phyloP scores from a whole-genome alignment of 1,284 basidiomycete genomes.

The Xerocomus nothofagi region DNA sequence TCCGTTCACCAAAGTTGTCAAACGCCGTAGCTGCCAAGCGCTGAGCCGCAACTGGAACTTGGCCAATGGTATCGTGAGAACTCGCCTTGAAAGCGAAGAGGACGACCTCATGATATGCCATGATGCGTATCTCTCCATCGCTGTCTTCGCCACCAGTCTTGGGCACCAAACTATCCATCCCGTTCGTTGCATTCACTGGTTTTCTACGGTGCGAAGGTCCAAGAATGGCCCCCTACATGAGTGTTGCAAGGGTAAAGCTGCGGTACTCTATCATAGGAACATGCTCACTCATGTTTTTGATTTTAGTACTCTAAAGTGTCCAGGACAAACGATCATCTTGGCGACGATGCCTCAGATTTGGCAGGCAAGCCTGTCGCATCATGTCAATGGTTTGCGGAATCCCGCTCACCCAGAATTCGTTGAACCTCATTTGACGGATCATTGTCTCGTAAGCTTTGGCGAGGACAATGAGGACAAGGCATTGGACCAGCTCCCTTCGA shows the following conservation, averaged over 20 bases:
- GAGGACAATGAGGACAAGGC: background rate
- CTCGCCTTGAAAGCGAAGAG: too few relatives aligned
- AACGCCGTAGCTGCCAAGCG: too few relatives aligned
- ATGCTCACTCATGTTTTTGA: constrained; percentile 31
- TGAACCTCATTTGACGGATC: background rate
- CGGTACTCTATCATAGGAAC: constrained; percentile 29
- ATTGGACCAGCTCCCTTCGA: background rate
- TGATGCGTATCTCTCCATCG: too few relatives aligned
- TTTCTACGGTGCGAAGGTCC: constrained; percentile 10
- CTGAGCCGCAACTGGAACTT: too few relatives aligned
- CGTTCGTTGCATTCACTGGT: background rate
- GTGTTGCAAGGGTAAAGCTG: constrained; percentile 29
- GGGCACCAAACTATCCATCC: too few relatives aligned
- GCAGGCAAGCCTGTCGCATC: constrained; percentile 26
- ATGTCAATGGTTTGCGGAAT: too few relatives aligned
- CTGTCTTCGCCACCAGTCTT: too few relatives aligned
- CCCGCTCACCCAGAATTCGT: background rate
- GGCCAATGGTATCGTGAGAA: too few relatives aligned
- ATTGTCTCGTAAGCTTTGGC: background rate
- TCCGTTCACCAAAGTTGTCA: too few relatives aligned
- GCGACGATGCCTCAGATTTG: constrained; percentile 29
- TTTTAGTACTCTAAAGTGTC: constrained; percentile 20
- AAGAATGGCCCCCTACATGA: constrained; percentile 27
- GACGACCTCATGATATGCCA: too few relatives aligned
- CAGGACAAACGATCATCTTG: constrained; percentile 30